A percentile compares a stretch with the other conserved stretches of the same genome.
These are phyloP conservation scores for Cryphonectria naterciae DNA, from an alignment of 2,329 filamentous ascomycete genomes.

Conservation along the genomic window DNA sequence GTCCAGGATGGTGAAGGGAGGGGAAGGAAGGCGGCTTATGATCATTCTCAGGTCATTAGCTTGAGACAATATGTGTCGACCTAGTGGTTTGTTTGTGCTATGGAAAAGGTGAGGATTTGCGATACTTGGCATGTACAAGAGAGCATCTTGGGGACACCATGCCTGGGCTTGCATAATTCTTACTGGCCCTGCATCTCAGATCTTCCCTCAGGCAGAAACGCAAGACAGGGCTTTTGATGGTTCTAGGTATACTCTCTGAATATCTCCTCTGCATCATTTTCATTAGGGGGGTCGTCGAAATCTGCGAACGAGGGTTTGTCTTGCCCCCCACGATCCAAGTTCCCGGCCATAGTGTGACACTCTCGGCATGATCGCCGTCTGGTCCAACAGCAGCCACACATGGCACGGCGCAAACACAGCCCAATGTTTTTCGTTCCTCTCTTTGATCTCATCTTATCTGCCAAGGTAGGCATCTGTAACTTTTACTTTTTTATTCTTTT, in stretches of 20 bases:
- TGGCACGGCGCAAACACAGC: background rate
- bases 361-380: conserved; percentile 23
- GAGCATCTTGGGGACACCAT: background rate
- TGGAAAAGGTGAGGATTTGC: background rate
- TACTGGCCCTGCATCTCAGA: background rate
- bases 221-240: background rate
- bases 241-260: background rate
- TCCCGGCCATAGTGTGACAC: conserved; percentile 20
- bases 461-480: conserved; percentile 10
- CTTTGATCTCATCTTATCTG: background rate
- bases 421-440: conserved; percentile 3
- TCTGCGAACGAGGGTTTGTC: background rate
- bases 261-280: background rate
- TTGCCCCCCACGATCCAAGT: background rate
- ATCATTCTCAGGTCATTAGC: background rate
- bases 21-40: background rate
- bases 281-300: too few species aligned
- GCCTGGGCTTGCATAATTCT: background rate
- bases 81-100: background rate
- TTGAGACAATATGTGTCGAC: background rate
- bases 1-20: background rate
- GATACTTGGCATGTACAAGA: background rate
- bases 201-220: background rate
- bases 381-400: background rate
- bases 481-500: background rate